phyloP scores from a whole-genome alignment of 1,284 basidiomycete genomes.

The Rhodotorula sp. region DNA sequence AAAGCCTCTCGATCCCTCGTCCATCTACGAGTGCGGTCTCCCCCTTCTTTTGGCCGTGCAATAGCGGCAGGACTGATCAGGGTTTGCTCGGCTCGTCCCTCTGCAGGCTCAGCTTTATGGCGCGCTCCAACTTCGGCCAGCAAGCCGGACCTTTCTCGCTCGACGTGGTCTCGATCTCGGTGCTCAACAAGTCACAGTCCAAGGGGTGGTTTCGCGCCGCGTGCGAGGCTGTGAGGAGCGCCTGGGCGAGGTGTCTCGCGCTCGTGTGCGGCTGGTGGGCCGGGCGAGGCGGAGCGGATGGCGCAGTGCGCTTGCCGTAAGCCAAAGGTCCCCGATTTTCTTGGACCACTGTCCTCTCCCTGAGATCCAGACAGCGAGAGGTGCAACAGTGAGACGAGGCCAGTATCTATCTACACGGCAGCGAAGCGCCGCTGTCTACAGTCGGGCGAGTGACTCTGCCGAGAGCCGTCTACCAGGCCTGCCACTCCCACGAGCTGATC shows the following conservation, averaged over 20 bases:
- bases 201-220: neutral
- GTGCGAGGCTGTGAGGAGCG: neutral
- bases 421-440: too few species aligned
- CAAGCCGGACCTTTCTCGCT: conserved; percentile 52
- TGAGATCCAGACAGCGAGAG: too few species aligned
- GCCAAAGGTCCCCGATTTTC: neutral
- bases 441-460: too few species aligned
- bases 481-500: neutral
- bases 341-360: too few species aligned
- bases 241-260: neutral
- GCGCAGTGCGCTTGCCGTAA: conserved; percentile 5
- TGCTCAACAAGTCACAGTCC: neutral
- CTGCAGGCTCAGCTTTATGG: conserved; percentile 50
- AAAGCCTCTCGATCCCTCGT: conserved; percentile 45
- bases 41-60: neutral
- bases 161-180: conserved; percentile 43
- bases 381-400: too few species aligned
- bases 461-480: neutral
- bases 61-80: too few species aligned
- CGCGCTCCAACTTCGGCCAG: conserved; percentile 51
- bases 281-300: neutral
- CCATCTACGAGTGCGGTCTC: conserved; percentile 44
- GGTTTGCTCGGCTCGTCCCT: too few species aligned
- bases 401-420: too few species aligned
- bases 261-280: neutral